Evolutionary conservation across 208 protist genomes (phyloP).

Genomic region (Naegleria fowleri): DNA sequence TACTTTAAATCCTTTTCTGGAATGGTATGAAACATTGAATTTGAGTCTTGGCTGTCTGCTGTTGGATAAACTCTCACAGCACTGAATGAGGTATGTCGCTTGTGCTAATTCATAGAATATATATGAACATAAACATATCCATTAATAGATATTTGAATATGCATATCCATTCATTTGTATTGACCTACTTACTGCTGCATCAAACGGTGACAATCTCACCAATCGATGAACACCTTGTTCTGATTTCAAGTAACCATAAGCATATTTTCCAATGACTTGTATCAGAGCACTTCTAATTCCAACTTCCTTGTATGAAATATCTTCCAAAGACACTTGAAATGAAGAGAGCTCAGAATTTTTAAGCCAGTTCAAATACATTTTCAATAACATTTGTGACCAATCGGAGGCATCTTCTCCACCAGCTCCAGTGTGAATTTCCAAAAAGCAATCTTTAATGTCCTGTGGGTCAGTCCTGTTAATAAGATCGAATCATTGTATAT

Average conservation of each 20-base stretch:
- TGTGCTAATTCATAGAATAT: too few relatives aligned
- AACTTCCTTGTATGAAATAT: neutral
- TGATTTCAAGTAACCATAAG: neutral
- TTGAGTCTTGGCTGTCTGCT: neutral
- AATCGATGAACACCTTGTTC: constrained; percentile 17
- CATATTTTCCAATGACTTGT: neutral
- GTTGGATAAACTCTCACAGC: constrained; percentile 31
- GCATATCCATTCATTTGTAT: too few relatives aligned
- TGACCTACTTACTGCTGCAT: neutral
- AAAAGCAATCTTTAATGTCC: neutral
- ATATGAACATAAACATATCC: neutral
- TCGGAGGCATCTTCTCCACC: neutral
- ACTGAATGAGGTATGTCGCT: constrained; percentile 29
- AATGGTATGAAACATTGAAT: constrained; percentile 9
- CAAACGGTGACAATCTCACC: constrained; percentile 21
- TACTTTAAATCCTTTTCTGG: constrained; percentile 14
- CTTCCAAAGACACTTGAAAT: neutral
- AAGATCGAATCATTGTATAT: too few relatives aligned
- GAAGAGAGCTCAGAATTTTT: neutral
- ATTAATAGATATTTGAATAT: too few relatives aligned
- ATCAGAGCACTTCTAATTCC: constrained; percentile 6
- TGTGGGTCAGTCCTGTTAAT: neutral
- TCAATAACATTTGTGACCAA: constrained; percentile 26
- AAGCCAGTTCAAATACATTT: constrained; percentile 23
- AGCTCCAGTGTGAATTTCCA: constrained; percentile 16